Evolutionary conservation across 805 yeast genomes (phyloP).

Genomic region (Ogataea paraovalis): DNA sequence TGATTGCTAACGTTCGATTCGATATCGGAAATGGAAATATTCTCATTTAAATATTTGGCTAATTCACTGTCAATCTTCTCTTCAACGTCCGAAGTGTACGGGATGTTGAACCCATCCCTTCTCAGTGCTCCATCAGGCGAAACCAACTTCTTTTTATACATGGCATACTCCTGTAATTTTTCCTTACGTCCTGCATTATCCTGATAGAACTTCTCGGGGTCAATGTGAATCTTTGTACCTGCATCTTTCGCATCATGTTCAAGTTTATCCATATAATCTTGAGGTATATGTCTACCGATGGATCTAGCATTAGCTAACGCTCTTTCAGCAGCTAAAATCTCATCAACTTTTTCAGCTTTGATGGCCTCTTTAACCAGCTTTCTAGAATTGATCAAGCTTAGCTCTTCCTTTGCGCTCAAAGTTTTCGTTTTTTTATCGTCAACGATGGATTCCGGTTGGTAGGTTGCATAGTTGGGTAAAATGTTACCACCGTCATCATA

Average conservation of each 20-base stretch:
- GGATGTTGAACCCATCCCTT: conserved; percentile 36
- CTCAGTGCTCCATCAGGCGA: conserved; percentile 44
- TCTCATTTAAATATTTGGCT: conserved; percentile 50
- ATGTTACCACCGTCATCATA: conserved; percentile 58
- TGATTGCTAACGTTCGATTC: conserved; percentile 50
- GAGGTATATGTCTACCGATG: conserved; percentile 33
- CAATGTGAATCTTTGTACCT: conserved; percentile 41
- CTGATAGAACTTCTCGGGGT: conserved; percentile 46
- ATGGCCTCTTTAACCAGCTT: conserved; percentile 40
- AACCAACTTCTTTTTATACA: conserved; percentile 55
- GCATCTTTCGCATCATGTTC: conserved; percentile 31
- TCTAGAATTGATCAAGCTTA: conserved; percentile 20
- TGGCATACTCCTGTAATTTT: conserved; percentile 53
- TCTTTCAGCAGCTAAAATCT: conserved; percentile 53
- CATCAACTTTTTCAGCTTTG: conserved; percentile 50
- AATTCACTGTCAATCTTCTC: conserved; percentile 59
- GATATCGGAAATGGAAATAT: conserved; percentile 50
- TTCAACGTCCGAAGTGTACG: conserved; percentile 65
- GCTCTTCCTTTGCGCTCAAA: conserved; percentile 17
- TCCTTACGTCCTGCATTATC: conserved; percentile 45
- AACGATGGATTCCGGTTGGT: conserved; percentile 7
- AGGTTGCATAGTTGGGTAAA: conserved; percentile 52
- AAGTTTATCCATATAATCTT: conserved; percentile 27
- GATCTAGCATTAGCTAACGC: conserved; percentile 55
- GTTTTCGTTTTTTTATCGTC: conserved; percentile 9